Evolutionary conservation across 768 basidiomycete species (phyloP).

Genomic region (Lactarius tabidus): DNA sequence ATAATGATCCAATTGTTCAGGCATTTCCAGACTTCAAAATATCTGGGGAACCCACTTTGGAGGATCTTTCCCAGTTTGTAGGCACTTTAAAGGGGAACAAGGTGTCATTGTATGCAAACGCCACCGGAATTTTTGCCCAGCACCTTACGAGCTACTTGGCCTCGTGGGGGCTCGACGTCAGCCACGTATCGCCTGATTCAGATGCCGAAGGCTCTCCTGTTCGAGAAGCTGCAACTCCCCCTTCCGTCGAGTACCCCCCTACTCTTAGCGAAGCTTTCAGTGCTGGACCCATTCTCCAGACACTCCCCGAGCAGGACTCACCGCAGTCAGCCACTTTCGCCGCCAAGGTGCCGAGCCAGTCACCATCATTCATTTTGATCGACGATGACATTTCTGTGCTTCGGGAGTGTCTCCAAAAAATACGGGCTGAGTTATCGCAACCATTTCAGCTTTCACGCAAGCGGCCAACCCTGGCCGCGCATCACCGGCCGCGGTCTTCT

Average conservation of each 20-base stretch:
- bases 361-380: slow-evolving; percentile 74
- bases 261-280: slow-evolving; percentile 13
- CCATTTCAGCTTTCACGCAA: slow-evolving; percentile 46
- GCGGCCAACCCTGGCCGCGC: slow-evolving; percentile 60
- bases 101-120: slow-evolving; percentile 78
- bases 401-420: slow-evolving; percentile 63
- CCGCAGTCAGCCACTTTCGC: slow-evolving; percentile 21
- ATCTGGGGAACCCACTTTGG: slow-evolving; percentile 70
- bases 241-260: slow-evolving; percentile 5
- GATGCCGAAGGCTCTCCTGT: slow-evolving; percentile 42
- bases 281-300: slow-evolving; percentile 17
- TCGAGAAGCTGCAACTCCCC: slow-evolving; percentile 17
- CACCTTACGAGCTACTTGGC: slow-evolving; percentile 91
- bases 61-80: slow-evolving; percentile 73
- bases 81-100: slow-evolving; percentile 80
- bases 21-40: slow-evolving; percentile 48
- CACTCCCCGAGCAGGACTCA: slow-evolving; percentile 22
- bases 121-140: slow-evolving; percentile 86
- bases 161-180: slow-evolving; percentile 93
- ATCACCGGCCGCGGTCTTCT: slow-evolving; percentile 76
- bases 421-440: slow-evolving; percentile 55
- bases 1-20: slow-evolving; percentile 47
- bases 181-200: slow-evolving; percentile 64
- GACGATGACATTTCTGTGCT: slow-evolving; percentile 88
- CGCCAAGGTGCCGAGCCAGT: slow-evolving; percentile 27